Evolutionary conservation across 75 land plant genomes (phyloP), one percentile per base, ranked within the genome.

Genomic region (Pinus albicaulis): DNA sequence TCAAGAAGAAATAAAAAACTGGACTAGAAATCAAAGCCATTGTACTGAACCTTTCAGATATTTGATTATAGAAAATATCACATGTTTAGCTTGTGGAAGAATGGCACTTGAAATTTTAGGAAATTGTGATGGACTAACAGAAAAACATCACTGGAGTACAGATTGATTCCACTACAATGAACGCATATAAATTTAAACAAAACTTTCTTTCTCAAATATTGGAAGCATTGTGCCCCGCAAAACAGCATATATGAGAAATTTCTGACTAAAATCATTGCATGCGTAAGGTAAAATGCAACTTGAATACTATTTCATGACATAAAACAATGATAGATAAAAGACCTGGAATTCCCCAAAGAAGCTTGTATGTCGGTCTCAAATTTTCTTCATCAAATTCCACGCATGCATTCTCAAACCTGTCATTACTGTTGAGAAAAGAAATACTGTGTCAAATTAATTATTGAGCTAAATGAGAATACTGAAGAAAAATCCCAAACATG

Each of bases 341-440:
- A 95, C 98, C 98, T 87, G 99, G 99, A 78, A 96, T 79, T 61
- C 99, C 99, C 97, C 94, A 96, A 3, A 96, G 93, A 74, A 93
- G 91, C 81, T 79, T 93, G 72, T 84, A 96, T 20, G 97, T 96
- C 76, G 99, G 99, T 80, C 83, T 92, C 60, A 96, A 61, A 63
- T 87, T 87, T 66, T 84, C 93, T 77, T 96, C 99, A 83, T 92
- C 92, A 71, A 93, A 96, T 78, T 96, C 99, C 81, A 96, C 93
- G 56, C 91, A 93, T 23, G 96, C 99, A 90, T 96, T 96, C 76
- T 96, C 99, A 84, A 93, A 96, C 78, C 80, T 79, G 23, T 76
- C 58, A 80, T 96, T 89, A 74, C 97, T 96, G 90, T 72, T 57
- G 72, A 57, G 34, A 62, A 76, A 66, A 71, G 14, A 12, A 78